A percentile compares a stretch with the other conserved stretches of the same genome.
Evolutionary conservation across 2,329 filamentous ascomycete species (phyloP).

Genomic region (Colletotrichum tropicicola): DNA sequence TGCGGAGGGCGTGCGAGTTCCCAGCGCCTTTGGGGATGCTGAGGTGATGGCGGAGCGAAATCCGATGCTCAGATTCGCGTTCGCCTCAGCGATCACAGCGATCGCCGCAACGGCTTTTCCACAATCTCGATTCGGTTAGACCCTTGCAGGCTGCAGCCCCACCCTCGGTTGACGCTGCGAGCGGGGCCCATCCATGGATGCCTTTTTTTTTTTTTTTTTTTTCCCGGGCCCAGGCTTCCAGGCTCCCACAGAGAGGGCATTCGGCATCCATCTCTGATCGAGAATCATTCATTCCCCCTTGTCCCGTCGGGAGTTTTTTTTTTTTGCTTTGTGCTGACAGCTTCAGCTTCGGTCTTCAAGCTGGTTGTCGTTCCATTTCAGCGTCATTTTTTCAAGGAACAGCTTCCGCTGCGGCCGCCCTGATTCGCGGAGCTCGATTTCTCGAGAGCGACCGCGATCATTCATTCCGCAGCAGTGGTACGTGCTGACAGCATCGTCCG

Average conservation of each 20-base stretch:
- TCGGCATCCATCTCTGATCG: too few species aligned
- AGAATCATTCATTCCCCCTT: too few species aligned
- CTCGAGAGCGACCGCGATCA: too few species aligned
- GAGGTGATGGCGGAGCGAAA: conserved; percentile 7
- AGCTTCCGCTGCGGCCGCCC: too few species aligned
- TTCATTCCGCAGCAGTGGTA: background rate
- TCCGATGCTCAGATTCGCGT: conserved; percentile 29
- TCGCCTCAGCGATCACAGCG: conserved; percentile 23
- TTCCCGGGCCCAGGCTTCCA: too few species aligned
- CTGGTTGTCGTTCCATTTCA: background rate
- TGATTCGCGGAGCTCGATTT: too few species aligned
- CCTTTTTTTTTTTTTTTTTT: too few species aligned
- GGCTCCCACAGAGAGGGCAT: too few species aligned
- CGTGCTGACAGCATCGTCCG: conserved; percentile 7
- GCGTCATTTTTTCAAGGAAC: background rate
- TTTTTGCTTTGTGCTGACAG: background rate
- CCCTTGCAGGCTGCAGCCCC: background rate
- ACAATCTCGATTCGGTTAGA: conserved; percentile 10
- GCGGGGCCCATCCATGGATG: too few species aligned
- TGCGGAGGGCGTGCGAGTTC: too few species aligned
- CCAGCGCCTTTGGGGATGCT: too few species aligned
- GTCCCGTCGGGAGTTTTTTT: background rate
- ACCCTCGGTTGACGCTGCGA: too few species aligned
- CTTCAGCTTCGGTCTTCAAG: background rate
- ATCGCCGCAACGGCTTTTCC: conserved; percentile 23